Conservation (phyloP, 805 yeast species). For the Lachancea cidri region DNA sequence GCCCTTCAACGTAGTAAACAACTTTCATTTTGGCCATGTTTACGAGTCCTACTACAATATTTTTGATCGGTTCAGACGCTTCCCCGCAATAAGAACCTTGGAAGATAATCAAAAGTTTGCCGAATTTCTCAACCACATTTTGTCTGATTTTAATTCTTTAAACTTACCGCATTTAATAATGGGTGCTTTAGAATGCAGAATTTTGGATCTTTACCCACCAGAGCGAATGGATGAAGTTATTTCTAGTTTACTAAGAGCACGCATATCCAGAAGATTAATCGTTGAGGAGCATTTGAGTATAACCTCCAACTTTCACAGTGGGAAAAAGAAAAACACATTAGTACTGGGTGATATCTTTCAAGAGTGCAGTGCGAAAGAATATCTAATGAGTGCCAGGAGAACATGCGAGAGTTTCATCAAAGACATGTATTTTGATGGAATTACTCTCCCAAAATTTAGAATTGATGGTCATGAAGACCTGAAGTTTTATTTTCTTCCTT, state of each 20-base stretch:
- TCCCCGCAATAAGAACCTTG: constrained; percentile 59
- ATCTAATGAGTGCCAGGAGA: constrained; percentile 51
- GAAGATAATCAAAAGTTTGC: constrained; percentile 77
- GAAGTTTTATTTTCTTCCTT: constrained; percentile 74
- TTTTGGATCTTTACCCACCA: constrained; percentile 52
- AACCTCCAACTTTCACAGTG: constrained; percentile 53
- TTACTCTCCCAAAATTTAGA: constrained; percentile 64
- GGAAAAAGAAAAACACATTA: constrained; percentile 39
- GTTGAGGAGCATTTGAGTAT: constrained; percentile 88
- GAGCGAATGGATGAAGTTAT: constrained; percentile 64
- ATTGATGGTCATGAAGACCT: constrained; percentile 69
- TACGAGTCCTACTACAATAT: constrained; percentile 86
- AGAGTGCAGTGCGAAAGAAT: constrained; percentile 67
- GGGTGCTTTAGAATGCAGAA: constrained; percentile 84
- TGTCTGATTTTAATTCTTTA: constrained; percentile 70
- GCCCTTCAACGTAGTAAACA: constrained; percentile 80
- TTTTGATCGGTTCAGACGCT: constrained; percentile 77
- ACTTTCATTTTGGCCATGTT: constrained; percentile 79
- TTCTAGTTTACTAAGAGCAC: constrained; percentile 71
- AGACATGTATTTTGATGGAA: constrained; percentile 45
- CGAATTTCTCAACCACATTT: constrained; percentile 50
- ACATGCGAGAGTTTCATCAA: constrained; percentile 48
- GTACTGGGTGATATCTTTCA: constrained; percentile 78
- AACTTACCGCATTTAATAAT: constrained; percentile 85
- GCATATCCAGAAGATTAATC: constrained; percentile 85